A percentile compares a stretch with the other conserved stretches of the same genome.
Evolutionary conservation across 805 yeast genomes (phyloP).

Genomic region (Metschnikowia gelsemii): DNA sequence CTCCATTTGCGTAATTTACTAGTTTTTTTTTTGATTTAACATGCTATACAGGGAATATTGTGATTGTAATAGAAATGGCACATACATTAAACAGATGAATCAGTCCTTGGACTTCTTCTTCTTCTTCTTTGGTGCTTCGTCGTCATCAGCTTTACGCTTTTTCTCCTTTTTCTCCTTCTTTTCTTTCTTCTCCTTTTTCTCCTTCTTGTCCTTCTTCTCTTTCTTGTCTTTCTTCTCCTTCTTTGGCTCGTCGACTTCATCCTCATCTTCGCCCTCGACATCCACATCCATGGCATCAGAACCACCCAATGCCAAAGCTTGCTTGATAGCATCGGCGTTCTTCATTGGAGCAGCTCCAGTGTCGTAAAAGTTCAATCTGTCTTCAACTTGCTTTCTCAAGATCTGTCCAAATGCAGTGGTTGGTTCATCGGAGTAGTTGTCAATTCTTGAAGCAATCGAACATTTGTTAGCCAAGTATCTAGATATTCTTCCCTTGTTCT

Average conservation of each 20-base stretch:
- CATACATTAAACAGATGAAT: constrained; percentile 7
- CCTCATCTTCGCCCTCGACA: constrained; percentile 20
- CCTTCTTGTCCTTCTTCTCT: constrained; percentile 34
- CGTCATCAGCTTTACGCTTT: constrained; percentile 40
- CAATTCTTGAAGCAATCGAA: constrained; percentile 98
- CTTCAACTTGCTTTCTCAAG: constrained; percentile 95
- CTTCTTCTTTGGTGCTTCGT: constrained; percentile 41
- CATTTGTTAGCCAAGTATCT: constrained; percentile 98
- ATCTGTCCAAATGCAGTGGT: constrained; percentile 85
- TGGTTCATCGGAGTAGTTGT: constrained; percentile 94
- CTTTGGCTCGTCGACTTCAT: constrained; percentile 32
- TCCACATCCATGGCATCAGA: constrained; percentile 41
- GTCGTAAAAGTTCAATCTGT: constrained; percentile 92
- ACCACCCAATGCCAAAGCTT: constrained; percentile 73
- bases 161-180: constrained; percentile 40
- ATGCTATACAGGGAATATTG: constrained; percentile 21
- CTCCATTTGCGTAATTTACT: background rate
- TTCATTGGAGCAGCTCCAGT: constrained; percentile 97
- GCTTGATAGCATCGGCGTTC: constrained; percentile 89
- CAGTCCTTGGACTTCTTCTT: constrained; percentile 49
- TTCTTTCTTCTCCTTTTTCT: constrained; percentile 29
- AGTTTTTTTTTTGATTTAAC: constrained; percentile 10
- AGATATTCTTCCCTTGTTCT: constrained; percentile 98
- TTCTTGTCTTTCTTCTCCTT: constrained; percentile 36
- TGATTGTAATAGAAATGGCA: constrained; percentile 7